phyloP scores from a whole-genome alignment of 345 rosid genomes.

The Arabis hirsuta region DNA sequence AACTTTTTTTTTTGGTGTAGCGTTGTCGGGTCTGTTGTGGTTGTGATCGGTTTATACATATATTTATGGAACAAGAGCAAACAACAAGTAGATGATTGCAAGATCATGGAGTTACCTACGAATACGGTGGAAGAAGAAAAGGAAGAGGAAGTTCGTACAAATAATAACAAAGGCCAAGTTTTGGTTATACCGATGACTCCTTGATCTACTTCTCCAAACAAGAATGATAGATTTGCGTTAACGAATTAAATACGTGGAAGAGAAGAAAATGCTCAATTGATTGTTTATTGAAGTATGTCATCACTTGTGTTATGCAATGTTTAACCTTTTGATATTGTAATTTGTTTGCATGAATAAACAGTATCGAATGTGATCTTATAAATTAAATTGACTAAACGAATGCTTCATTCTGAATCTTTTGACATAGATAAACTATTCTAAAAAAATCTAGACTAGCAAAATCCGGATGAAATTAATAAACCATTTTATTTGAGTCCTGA shows the following conservation, averaged over 20 bases:
- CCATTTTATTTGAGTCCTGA: not conserved
- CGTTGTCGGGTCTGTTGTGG: slow-evolving; percentile 40
- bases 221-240: not conserved
- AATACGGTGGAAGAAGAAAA: slow-evolving; percentile 33
- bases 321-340: slow-evolving; percentile 14
- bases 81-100: slow-evolving; percentile 15
- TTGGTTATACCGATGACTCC: slow-evolving; percentile 47
- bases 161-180: slow-evolving; percentile 21
- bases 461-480: not conserved
- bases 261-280: slow-evolving; percentile 2
- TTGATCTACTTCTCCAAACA: slow-evolving; percentile 26
- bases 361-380: not conserved
- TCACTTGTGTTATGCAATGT: slow-evolving; percentile 6
- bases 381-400: not conserved
- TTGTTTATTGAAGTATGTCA: slow-evolving; percentile 14
- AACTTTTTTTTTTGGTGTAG: slow-evolving; percentile 17
- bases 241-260: slow-evolving; percentile 10
- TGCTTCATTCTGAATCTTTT: not conserved
- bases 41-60: slow-evolving; percentile 42
- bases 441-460: not conserved
- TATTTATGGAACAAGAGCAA: slow-evolving; percentile 44
- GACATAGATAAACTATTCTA: not conserved
- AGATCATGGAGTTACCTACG: slow-evolving; percentile 27
- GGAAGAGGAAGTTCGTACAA: slow-evolving; percentile 35
- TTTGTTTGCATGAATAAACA: slow-evolving; percentile 23